Percentiles rank a stretch among this genome's conserved stretches.
These are phyloP conservation scores for Saccharum hybrid DNA, from an alignment of 202 grass and related monocot genomes.

Conservation along the genomic window DNA sequence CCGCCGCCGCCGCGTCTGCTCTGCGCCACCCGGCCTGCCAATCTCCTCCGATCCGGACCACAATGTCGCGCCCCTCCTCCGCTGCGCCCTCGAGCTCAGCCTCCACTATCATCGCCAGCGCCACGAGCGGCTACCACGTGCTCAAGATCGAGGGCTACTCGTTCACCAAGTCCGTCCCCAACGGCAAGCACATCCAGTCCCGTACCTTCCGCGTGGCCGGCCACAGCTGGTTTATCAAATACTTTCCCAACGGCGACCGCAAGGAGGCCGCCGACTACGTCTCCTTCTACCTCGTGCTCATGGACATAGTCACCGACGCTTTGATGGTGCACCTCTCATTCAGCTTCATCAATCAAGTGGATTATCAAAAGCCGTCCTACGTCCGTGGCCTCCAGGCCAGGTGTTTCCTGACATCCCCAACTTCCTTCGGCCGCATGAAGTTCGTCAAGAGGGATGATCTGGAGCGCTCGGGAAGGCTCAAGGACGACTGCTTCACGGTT, in stretches of 20 bases:
- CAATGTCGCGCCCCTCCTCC: too few relatives aligned
- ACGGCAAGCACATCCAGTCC: not conserved
- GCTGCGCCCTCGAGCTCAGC: not conserved
- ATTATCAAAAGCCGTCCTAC: not conserved
- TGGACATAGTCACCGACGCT: not conserved
- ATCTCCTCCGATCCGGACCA: too few relatives aligned
- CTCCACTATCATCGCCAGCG: not conserved
- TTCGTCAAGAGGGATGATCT: not conserved
- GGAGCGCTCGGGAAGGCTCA: not conserved
- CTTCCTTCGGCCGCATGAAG: fast-evolving
- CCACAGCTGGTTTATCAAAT: not conserved
- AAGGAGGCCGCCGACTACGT: not conserved
- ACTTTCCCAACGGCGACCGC: not conserved
- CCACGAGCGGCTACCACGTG: constrained; percentile 18
- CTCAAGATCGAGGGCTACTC: constrained; percentile 36
- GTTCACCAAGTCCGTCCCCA: not conserved
- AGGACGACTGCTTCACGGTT: constrained; percentile 13
- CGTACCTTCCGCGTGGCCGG: not conserved
- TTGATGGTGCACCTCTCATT: not conserved
- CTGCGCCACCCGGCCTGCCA: too few relatives aligned
- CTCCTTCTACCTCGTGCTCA: too few relatives aligned
- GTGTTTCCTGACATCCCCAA: fast-evolving
- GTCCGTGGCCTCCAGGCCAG: fast-evolving
- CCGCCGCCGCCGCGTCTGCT: too few relatives aligned
- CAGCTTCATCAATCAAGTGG: not conserved